A percentile compares a stretch with the other conserved stretches of the same genome.
Conservation (phyloP, 1,284 basidiomycete species). For the Cryptococcus wingfieldii region DNA sequence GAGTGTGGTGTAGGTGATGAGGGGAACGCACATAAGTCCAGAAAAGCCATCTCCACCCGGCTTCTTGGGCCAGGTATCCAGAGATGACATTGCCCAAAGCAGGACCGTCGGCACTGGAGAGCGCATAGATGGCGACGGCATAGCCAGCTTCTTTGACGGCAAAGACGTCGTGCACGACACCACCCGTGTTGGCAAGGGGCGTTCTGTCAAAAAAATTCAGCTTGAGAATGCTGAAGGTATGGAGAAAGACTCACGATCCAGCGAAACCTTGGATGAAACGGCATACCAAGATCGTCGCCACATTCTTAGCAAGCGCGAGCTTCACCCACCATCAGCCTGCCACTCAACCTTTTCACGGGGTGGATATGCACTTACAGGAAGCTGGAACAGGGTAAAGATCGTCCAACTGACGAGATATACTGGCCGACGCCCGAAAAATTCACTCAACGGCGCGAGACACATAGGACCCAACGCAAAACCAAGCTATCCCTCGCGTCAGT, state of each 20-base stretch:
- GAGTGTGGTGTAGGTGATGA: neutral
- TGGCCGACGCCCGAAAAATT: constrained; percentile 17
- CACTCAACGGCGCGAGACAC: constrained; percentile 30
- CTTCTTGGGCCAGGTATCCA: constrained; percentile 27
- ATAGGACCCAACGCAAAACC: constrained; percentile 34
- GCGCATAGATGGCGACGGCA: constrained; percentile 29
- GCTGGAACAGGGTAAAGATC: constrained; percentile 24
- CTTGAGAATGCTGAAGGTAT: neutral
- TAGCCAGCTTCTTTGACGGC: constrained; percentile 24
- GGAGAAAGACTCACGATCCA: constrained; percentile 19
- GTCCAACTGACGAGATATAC: constrained; percentile 30
- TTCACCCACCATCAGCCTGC: neutral
- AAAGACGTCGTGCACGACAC: constrained; percentile 32
- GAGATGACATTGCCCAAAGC: constrained; percentile 27
- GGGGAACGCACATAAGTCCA: constrained; percentile 24
- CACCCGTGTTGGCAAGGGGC: constrained; percentile 27
- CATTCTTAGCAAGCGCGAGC: constrained; percentile 33
- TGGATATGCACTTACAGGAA: constrained; percentile 6
- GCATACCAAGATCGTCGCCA: constrained; percentile 27
- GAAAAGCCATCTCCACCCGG: constrained; percentile 34
- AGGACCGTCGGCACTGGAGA: constrained; percentile 28
- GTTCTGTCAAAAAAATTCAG: constrained; percentile 4
- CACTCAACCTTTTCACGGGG: neutral
- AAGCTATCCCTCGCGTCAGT: constrained; percentile 10
- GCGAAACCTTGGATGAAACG: constrained; percentile 37